These are phyloP conservation scores for Withania somnifera DNA, from an alignment of 305 asterid species.

Conservation along the genomic window DNA sequence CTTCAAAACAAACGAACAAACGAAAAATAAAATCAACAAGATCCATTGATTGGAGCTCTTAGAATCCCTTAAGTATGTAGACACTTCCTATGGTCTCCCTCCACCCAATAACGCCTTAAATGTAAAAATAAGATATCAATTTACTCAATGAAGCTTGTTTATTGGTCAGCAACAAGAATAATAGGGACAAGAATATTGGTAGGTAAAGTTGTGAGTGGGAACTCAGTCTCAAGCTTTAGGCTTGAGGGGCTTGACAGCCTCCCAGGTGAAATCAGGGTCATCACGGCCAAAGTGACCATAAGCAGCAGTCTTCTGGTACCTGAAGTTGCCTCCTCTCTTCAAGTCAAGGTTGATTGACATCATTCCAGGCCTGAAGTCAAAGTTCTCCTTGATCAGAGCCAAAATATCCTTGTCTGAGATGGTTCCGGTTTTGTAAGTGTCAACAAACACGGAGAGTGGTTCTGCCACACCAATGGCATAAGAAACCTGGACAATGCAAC, in stretches of 20 bases:
- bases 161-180: not conserved
- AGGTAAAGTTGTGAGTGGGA: not conserved
- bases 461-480: constrained; percentile 11
- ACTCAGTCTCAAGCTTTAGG: constrained; percentile 1
- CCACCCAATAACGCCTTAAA: not conserved
- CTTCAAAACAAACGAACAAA: not conserved
- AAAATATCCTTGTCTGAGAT: constrained; percentile 10
- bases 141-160: constrained; percentile 2
- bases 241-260: constrained; percentile 9
- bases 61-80: not conserved
- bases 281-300: constrained; percentile 14
- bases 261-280: constrained; percentile 12
- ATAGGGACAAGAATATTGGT: not conserved
- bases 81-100: not conserved
- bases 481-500: constrained; percentile 11
- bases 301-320: constrained; percentile 15
- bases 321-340: constrained; percentile 7
- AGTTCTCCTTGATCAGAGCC: constrained; percentile 10
- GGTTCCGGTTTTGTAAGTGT: constrained; percentile 11
- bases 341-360: constrained; percentile 9
- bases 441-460: constrained; percentile 11
- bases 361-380: constrained; percentile 13
- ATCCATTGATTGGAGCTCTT: not conserved
- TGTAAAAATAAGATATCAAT: not conserved
- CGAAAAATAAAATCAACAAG: not conserved